These are phyloP conservation scores for Komagataella kurtzmanii DNA, from an alignment of 805 yeast genomes.

Conservation along the genomic window DNA sequence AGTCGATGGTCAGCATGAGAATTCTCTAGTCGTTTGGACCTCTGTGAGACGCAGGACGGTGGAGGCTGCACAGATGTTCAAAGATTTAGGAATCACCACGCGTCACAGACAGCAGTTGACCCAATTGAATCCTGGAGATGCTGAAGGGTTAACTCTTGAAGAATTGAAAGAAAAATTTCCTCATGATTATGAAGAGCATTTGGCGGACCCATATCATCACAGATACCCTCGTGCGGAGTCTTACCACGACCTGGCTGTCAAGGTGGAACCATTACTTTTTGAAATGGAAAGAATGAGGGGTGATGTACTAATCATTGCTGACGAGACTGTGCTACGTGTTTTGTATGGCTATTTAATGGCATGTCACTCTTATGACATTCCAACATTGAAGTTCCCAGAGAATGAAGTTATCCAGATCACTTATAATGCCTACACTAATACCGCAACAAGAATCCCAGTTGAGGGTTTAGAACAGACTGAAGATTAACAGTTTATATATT, in stretches of 20 bases:
- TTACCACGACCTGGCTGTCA: constrained; percentile 89
- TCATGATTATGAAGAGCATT: constrained; percentile 50
- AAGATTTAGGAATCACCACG: constrained; percentile 46
- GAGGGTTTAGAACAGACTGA: constrained; percentile 10
- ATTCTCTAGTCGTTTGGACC: constrained; percentile 83
- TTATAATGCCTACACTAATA: constrained; percentile 75
- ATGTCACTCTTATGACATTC: constrained; percentile 75
- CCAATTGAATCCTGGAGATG: constrained; percentile 82
- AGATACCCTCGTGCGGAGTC: constrained; percentile 88
- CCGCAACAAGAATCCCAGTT: constrained; percentile 38
- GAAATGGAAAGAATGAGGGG: constrained; percentile 90
- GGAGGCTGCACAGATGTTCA: constrained; percentile 63
- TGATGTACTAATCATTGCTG: constrained; percentile 83
- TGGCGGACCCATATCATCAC: constrained; percentile 81
- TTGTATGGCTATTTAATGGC: constrained; percentile 94
- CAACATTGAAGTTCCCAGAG: constrained; percentile 62
- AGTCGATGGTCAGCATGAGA: constrained; percentile 43
- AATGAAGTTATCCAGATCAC: constrained; percentile 78
- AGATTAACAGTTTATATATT: neutral
- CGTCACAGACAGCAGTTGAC: constrained; percentile 73
- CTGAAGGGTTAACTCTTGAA: constrained; percentile 51
- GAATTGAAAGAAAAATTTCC: constrained; percentile 53
- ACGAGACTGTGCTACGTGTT: constrained; percentile 80
- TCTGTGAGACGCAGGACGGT: constrained; percentile 79
- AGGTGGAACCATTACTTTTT: constrained; percentile 83